Evolutionary conservation across 805 yeast species (phyloP).

Genomic region (Kregervanrija delftensis): DNA sequence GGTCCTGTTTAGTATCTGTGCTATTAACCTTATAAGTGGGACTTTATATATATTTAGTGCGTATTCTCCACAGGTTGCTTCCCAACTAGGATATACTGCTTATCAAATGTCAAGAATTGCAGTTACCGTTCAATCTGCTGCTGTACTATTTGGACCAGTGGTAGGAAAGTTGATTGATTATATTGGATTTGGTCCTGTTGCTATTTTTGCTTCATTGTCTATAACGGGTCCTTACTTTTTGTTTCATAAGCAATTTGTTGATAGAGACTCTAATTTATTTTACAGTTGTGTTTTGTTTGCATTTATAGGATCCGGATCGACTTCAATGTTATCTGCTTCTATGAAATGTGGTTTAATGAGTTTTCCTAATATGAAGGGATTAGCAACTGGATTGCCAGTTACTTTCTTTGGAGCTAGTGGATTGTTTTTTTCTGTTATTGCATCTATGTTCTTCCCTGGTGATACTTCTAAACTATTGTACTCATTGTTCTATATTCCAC

Average conservation of each 20-base stretch:
- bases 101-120: constrained; percentile 60
- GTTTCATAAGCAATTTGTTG: constrained; percentile 43
- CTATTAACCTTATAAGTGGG: constrained; percentile 47
- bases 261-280: constrained; percentile 30
- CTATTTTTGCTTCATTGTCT: constrained; percentile 41
- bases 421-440: constrained; percentile 52
- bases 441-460: constrained; percentile 46
- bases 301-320: constrained; percentile 62
- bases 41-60: constrained; percentile 72
- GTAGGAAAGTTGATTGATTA: constrained; percentile 61
- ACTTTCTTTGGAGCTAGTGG: constrained; percentile 75
- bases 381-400: constrained; percentile 70
- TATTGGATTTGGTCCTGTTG: constrained; percentile 49
- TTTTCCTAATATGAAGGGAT: constrained; percentile 61
- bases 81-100: constrained; percentile 48
- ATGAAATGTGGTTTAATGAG: constrained; percentile 69
- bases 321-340: constrained; percentile 55
- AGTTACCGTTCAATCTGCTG: constrained; percentile 60
- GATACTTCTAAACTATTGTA: constrained; percentile 50
- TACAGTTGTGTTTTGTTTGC: constrained; percentile 42
- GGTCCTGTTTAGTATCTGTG: constrained; percentile 15
- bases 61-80: constrained; percentile 71
- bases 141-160: constrained; percentile 57
- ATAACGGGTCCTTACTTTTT: constrained; percentile 51
- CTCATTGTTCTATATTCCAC: constrained; percentile 36